Evolutionary conservation across 2,329 filamentous ascomycete genomes (phyloP).

Genomic region (Ophiognomonia clavigignenti-juglandacearum): DNA sequence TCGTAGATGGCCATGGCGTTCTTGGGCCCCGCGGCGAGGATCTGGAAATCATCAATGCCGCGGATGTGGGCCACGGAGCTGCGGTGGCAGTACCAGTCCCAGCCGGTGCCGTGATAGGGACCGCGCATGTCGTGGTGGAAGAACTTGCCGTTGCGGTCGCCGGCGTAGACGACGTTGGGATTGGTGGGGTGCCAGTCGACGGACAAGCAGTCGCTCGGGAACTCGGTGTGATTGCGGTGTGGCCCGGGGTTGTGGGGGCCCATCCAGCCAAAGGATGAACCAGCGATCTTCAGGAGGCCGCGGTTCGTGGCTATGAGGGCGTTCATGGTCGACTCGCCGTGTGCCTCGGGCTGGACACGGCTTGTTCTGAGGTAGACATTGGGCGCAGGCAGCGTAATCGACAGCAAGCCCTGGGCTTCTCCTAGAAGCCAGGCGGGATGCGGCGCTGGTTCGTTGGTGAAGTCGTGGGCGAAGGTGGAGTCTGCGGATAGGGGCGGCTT

Average conservation of each 20-base stretch:
- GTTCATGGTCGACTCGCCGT: constrained; percentile 31
- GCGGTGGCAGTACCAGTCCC: constrained; percentile 25
- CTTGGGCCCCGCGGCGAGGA: constrained; percentile 48
- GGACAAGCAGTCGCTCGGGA: constrained; percentile 38
- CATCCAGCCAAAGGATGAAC: constrained; percentile 27
- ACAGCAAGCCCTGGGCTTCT: constrained; percentile 24
- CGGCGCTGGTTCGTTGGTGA: constrained; percentile 20
- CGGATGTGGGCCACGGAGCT: constrained; percentile 45
- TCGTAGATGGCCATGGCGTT: constrained; percentile 53
- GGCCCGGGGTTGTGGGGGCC: background rate
- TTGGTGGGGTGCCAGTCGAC: constrained; percentile 41
- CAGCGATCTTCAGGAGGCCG: constrained; percentile 37
- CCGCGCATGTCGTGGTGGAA: constrained; percentile 41
- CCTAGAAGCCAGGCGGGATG: constrained; percentile 34
- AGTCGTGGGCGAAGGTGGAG: constrained; percentile 1
- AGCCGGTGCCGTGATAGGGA: constrained; percentile 5
- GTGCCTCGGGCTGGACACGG: constrained; percentile 38
- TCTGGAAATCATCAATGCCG: constrained; percentile 41
- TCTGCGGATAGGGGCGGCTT: constrained; percentile 27
- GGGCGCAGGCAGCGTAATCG: background rate
- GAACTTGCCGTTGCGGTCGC: constrained; percentile 43
- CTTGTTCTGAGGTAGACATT: constrained; percentile 21
- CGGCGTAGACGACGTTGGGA: constrained; percentile 43
- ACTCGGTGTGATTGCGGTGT: background rate
- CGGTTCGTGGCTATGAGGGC: constrained; percentile 44